Conservation (phyloP, 805 yeast genomes). For the Cyberlindnera subsufficiens region DNA sequence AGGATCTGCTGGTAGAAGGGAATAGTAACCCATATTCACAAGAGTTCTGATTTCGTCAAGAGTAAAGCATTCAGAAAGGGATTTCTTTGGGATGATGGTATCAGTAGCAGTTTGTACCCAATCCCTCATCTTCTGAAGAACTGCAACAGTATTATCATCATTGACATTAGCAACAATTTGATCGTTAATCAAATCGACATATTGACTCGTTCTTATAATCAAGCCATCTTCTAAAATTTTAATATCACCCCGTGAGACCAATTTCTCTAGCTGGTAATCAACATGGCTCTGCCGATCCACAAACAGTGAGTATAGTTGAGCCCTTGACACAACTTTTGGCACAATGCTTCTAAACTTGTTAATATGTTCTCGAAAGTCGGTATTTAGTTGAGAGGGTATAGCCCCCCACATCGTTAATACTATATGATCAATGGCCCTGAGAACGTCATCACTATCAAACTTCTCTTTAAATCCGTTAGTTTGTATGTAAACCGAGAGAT, state of each 20-base stretch:
- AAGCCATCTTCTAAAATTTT: constrained; percentile 33
- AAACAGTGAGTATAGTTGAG: constrained; percentile 44
- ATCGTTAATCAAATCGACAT: constrained; percentile 5
- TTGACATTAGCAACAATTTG: neutral
- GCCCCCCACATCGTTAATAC: constrained; percentile 10
- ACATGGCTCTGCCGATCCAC: constrained; percentile 43
- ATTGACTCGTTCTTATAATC: constrained; percentile 25
- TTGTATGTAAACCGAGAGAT: too few species aligned
- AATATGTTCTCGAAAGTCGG: constrained; percentile 14
- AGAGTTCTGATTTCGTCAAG: constrained; percentile 26
- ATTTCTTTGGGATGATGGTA: neutral
- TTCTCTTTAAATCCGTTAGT: too few species aligned
- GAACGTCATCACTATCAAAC: too few species aligned
- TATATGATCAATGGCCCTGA: neutral
- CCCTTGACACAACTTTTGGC: constrained; percentile 12
- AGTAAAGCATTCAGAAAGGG: constrained; percentile 2
- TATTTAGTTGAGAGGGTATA: constrained; percentile 10
- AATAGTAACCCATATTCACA: constrained; percentile 36
- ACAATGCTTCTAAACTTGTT: constrained; percentile 9
- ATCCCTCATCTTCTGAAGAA: constrained; percentile 1
- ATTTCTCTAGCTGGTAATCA: constrained; percentile 37
- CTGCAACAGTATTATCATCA: neutral
- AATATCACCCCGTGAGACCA: constrained; percentile 31
- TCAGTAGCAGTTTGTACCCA: constrained; percentile 1
- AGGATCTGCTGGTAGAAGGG: constrained; percentile 35